phyloP scores from a whole-genome alignment of 345 rosid species.

The Euphorbia peplus region DNA sequence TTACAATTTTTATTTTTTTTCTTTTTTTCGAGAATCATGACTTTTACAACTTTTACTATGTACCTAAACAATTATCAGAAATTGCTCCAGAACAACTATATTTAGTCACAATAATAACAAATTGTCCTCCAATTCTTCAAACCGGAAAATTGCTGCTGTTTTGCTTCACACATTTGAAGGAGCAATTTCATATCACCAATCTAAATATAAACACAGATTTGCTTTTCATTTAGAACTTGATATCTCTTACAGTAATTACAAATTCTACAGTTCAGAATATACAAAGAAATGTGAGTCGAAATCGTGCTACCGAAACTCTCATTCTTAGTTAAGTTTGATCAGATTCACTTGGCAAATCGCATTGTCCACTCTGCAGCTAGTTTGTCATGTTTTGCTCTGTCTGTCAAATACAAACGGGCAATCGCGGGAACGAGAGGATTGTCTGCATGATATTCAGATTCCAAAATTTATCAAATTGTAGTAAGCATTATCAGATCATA shows the following conservation, averaged over 20 bases:
- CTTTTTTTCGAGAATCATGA: too few relatives aligned
- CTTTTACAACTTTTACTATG: too few relatives aligned
- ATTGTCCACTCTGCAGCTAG: conserved; percentile 84
- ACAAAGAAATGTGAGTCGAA: neutral
- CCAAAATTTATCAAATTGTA: neutral
- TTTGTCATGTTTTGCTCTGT: conserved; percentile 72
- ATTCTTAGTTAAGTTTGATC: neutral
- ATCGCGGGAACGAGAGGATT: conserved; percentile 55
- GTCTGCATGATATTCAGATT: conserved; percentile 39
- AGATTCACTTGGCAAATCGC: conserved; percentile 69
- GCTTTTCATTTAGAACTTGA: neutral
- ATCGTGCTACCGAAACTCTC: neutral
- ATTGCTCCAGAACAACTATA: too few relatives aligned
- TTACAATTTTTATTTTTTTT: too few relatives aligned
- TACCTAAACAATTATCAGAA: too few relatives aligned
- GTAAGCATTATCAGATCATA: neutral
- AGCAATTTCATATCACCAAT: too few relatives aligned
- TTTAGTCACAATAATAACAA: too few relatives aligned
- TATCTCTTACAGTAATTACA: neutral
- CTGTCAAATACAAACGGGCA: conserved; percentile 67
- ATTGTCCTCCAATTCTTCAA: too few relatives aligned
- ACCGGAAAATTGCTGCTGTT: too few relatives aligned
- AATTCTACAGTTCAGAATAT: neutral
- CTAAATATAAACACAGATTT: too few relatives aligned
- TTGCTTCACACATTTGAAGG: too few relatives aligned